Evolutionary conservation across 805 yeast species (phyloP), one percentile per base, ranked within the genome.

Genomic region (Candida endomychidarum): DNA sequence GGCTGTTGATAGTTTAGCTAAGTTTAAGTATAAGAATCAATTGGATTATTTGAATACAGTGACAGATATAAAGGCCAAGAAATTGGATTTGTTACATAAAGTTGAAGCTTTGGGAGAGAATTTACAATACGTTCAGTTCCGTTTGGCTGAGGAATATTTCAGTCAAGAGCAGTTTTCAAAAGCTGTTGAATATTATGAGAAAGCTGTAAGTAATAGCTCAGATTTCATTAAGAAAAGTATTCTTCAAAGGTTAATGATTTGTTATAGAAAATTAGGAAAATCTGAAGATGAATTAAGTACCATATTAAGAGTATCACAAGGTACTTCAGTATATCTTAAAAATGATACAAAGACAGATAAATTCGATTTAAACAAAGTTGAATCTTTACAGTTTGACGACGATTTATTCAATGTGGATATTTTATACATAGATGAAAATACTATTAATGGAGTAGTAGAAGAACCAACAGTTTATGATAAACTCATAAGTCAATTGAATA

Each of bases 81-180:
- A 26, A 12, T 16, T 46, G 7, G 23, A 10, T 9, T 28, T 48
- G 16, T 34, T 48, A 8, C 33, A 42, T 18, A 31, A 32, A 26
- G 39, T 46, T 16, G 19, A 17, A 5, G 30, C 23, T 6, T 25
- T 19, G 7, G 21, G 20, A 29, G 35, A 32, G 2, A 32, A 32
- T 12, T 15, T 18, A 3, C 26, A 32, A 15, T 41, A 43, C 30
- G 19, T 41, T 6, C 12, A 35, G 14, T 43, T 19, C 22, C 34
- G 23, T 10, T 18, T 47, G 6, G 50, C 41, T n/a, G 80, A 79
- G 34, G 73, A 67, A 39, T 64, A 68, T 45, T 67, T 52, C 25
- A 33, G 19, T 5, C 3, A 34, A 1, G 36, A 31, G 1, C 46
- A 53, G 9, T 43, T 37, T 8, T 43, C 31, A 9, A 41, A 40